Evolutionary conservation across 2,329 filamentous ascomycete species (phyloP).

Genomic region (Sarocladium brachiariae): DNA sequence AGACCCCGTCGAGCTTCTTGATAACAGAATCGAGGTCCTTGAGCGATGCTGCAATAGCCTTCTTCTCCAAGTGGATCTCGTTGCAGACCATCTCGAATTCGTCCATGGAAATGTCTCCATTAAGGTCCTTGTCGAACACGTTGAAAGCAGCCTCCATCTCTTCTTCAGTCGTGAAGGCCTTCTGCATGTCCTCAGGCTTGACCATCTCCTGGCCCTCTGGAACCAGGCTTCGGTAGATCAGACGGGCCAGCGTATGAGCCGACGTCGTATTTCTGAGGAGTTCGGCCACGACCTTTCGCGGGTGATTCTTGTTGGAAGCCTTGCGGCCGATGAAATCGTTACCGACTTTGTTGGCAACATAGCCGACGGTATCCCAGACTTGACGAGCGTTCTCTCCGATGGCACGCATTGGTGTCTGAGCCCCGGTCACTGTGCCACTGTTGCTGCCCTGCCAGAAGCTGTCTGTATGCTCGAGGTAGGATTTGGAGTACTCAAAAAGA

Average conservation of each 20-base stretch:
- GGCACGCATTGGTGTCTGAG: slow-evolving; percentile 66
- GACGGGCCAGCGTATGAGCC: slow-evolving; percentile 77
- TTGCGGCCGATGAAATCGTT: slow-evolving; percentile 84
- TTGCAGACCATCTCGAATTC: slow-evolving; percentile 90
- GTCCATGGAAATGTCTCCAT: slow-evolving; percentile 92
- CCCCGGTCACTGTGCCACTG: slow-evolving; percentile 44
- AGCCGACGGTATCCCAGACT: slow-evolving; percentile 72
- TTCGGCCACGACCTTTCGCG: slow-evolving; percentile 75
- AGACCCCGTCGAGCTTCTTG: slow-evolving; percentile 79
- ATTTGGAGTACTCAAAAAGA: slow-evolving; percentile 67
- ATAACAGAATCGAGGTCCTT: slow-evolving; percentile 95
- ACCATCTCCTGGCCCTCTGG: slow-evolving; percentile 71
- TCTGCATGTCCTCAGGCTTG: slow-evolving; percentile 66
- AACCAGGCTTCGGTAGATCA: slow-evolving; percentile 81
- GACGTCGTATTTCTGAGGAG: slow-evolving; percentile 66
- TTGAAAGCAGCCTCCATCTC: slow-evolving; percentile 83
- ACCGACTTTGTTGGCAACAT: slow-evolving; percentile 77
- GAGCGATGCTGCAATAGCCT: slow-evolving; percentile 87
- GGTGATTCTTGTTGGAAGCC: slow-evolving; percentile 61
- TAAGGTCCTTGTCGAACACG: slow-evolving; percentile 95
- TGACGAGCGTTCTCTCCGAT: slow-evolving; percentile 70
- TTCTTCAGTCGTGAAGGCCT: slow-evolving; percentile 73
- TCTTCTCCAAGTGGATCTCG: slow-evolving; percentile 89
- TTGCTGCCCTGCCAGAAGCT: slow-evolving; percentile 39
- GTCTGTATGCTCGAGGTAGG: slow-evolving; percentile 52